Evolutionary conservation across 169 alveolate genomes (phyloP).

Genomic region (Plasmodium cynomolgi): DNA sequence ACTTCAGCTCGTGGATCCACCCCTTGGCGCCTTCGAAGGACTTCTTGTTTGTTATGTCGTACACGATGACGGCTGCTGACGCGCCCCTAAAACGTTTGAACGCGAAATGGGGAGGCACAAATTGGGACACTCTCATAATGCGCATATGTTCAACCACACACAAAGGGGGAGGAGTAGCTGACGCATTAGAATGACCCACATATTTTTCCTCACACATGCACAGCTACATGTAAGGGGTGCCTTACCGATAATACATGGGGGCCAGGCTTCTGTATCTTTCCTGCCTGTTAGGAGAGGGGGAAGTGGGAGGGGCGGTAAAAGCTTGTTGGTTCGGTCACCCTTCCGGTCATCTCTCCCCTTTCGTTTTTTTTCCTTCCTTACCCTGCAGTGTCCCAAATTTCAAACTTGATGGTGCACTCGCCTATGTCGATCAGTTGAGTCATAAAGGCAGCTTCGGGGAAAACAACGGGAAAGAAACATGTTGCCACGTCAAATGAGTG

Average conservation of each 20-base stretch:
- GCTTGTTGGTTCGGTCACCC: background rate
- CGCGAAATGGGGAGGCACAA: background rate
- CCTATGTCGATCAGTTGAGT: conserved; percentile 88
- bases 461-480: background rate
- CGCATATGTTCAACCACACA: background rate
- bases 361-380: conserved; percentile 47
- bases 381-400: conserved; percentile 95
- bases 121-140: background rate
- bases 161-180: background rate
- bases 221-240: background rate
- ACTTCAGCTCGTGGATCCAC: conserved; percentile 91
- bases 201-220: background rate
- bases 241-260: conserved; percentile 90
- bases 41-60: conserved; percentile 89
- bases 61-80: conserved; percentile 93
- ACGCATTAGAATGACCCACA: background rate
- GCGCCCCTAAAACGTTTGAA: conserved; percentile 86
- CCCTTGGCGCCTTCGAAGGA: conserved; percentile 91
- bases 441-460: conserved; percentile 89
- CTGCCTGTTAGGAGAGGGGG: conserved; percentile 75
- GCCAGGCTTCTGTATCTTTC: conserved; percentile 91
- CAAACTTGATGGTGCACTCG: conserved; percentile 86
- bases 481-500: background rate
- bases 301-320: background rate
- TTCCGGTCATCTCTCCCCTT: background rate